Conservation (phyloP, 1,139 yeast species). For the Pichia sp. region DNA sequence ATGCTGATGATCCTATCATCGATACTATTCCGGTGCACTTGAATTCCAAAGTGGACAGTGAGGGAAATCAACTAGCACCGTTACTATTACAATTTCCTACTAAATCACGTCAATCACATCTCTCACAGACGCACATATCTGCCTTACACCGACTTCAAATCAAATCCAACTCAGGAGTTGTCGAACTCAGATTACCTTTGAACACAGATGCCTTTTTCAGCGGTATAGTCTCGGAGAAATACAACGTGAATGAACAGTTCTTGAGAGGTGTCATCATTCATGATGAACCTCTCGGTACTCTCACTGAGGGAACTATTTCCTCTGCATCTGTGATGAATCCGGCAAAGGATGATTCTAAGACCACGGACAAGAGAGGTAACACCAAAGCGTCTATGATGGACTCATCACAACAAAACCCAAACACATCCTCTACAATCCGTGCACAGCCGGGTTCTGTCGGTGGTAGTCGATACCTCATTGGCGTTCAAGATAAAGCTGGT, state of each 20-base stretch:
- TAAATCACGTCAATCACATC: conserved; percentile 23
- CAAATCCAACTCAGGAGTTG: conserved; percentile 50
- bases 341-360: not conserved
- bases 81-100: conserved; percentile 67
- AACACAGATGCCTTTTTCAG: conserved; percentile 62
- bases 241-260: conserved; percentile 56
- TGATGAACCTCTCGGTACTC: conserved; percentile 28
- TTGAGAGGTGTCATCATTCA: conserved; percentile 61
- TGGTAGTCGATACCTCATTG: conserved; percentile 14
- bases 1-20: conserved; percentile 64
- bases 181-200: conserved; percentile 70
- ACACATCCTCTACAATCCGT: conserved; percentile 9
- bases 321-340: conserved; percentile 3
- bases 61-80: conserved; percentile 18
- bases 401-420: not conserved
- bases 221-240: conserved; percentile 49
- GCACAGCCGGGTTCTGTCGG: conserved; percentile 18
- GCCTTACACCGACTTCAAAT: conserved; percentile 38
- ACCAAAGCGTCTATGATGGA: not conserved
- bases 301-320: conserved; percentile 5
- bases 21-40: conserved; percentile 63
- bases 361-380: not conserved
- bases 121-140: conserved; percentile 35
- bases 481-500: conserved; percentile 29
- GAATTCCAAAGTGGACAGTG: conserved; percentile 5